Conservation (phyloP, 805 yeast genomes). For the Candida xyloterini region DNA sequence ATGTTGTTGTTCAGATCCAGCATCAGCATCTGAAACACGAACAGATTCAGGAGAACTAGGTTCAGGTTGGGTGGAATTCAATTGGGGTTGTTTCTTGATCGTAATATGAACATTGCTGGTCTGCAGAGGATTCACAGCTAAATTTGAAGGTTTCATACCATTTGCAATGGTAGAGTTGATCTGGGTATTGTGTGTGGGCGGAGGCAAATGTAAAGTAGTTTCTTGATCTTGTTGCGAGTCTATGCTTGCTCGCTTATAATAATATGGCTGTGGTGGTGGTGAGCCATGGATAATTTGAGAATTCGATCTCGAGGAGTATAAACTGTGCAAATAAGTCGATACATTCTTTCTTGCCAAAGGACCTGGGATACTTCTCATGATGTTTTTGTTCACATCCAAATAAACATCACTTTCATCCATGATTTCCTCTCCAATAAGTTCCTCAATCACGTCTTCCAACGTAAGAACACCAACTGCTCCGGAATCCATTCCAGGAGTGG, state of each 20-base stretch:
- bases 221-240: slow-evolving; percentile 9
- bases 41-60: slow-evolving; percentile 28
- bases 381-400: slow-evolving; percentile 83
- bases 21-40: no score
- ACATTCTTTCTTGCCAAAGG: slow-evolving; percentile 69
- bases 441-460: slow-evolving; percentile 96
- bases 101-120: slow-evolving; percentile 64
- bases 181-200: slow-evolving; percentile 5
- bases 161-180: slow-evolving; percentile 28
- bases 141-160: slow-evolving; percentile 54
- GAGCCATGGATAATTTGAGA: slow-evolving; percentile 8
- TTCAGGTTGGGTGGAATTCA: slow-evolving; percentile 8
- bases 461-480: slow-evolving; percentile 93
- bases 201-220: not conserved
- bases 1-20: no score
- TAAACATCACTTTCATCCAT: slow-evolving; percentile 95
- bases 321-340: slow-evolving; percentile 62
- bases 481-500: slow-evolving; percentile 69
- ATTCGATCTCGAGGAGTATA: slow-evolving; percentile 37
- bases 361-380: slow-evolving; percentile 73
- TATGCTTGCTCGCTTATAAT: slow-evolving; percentile 16
- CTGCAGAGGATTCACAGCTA: slow-evolving; percentile 67
- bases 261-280: slow-evolving; percentile 13
- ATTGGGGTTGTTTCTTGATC: slow-evolving; percentile 56
- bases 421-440: slow-evolving; percentile 94